These are phyloP conservation scores for Emydomyces testavorans DNA, from an alignment of 2,329 filamentous ascomycete genomes.

Conservation along the genomic window DNA sequence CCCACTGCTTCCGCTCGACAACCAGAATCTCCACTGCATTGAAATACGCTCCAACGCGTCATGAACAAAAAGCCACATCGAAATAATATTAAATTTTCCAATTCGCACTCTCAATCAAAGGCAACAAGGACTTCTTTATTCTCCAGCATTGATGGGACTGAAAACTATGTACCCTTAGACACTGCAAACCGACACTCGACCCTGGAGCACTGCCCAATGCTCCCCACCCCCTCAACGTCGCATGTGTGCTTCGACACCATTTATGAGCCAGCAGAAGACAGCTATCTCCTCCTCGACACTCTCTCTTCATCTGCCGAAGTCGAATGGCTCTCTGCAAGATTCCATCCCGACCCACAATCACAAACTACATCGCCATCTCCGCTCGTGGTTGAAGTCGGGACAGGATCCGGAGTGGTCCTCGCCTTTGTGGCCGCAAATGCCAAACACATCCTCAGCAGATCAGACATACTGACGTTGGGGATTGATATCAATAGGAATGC, in stretches of 20 bases:
- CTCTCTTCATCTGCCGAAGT: conserved; percentile 61
- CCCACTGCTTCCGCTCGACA: not conserved
- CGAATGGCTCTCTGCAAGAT: conserved; percentile 54
- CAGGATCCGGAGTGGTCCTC: conserved; percentile 87
- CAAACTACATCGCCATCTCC: conserved; percentile 36
- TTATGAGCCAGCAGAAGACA: conserved; percentile 94
- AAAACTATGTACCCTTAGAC: not conserved
- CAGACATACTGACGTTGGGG: conserved; percentile 58
- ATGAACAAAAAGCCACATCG: not conserved
- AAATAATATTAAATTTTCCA: not conserved
- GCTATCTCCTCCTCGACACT: conserved; percentile 84
- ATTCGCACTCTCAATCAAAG: not conserved
- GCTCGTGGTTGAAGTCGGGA: conserved; percentile 73
- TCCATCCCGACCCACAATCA: conserved; percentile 29
- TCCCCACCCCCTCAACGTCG: conserved; percentile 85
- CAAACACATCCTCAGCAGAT: conserved; percentile 57
- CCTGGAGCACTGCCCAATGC: conserved; percentile 45
- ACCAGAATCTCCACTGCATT: not conserved
- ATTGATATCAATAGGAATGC: conserved; percentile 80
- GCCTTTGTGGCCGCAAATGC: conserved; percentile 75
- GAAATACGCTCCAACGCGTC: not conserved
- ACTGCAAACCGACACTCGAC: not conserved
- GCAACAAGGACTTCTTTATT: not conserved
- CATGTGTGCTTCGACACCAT: conserved; percentile 81
- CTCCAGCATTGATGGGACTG: not conserved